Conservation (phyloP, 768 basidiomycete genomes). For the Cantharellus anzutake region DNA sequence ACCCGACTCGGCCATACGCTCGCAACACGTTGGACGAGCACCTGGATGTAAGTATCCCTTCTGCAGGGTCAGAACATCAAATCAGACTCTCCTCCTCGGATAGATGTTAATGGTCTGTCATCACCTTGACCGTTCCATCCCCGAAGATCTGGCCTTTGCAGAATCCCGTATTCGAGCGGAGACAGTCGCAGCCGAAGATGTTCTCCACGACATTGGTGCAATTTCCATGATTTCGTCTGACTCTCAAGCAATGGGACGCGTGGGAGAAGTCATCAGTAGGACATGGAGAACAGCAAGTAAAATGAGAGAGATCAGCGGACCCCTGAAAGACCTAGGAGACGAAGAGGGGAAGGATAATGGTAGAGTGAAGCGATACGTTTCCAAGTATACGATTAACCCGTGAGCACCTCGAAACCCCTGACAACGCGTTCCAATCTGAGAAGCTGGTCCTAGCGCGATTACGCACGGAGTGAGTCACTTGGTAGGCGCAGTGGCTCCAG, state of each 20-base stretch:
- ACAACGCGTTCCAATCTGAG: not conserved
- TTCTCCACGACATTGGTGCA: slow-evolving; percentile 79
- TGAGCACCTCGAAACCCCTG: slow-evolving; percentile 22
- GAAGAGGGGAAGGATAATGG: slow-evolving; percentile 54
- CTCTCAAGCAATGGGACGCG: slow-evolving; percentile 95
- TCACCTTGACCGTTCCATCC: slow-evolving; percentile 78
- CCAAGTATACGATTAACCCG: slow-evolving; percentile 98
- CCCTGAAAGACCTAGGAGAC: slow-evolving; percentile 54
- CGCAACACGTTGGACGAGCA: slow-evolving; percentile 91
- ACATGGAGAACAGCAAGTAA: slow-evolving; percentile 98
- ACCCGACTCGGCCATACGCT: slow-evolving; percentile 85
- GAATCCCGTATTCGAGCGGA: slow-evolving; percentile 94
- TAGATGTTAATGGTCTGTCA: slow-evolving; percentile 99
- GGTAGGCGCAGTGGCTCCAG: slow-evolving; percentile 66
- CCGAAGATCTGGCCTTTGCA: slow-evolving; percentile 89
- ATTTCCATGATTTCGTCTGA: slow-evolving; percentile 96
- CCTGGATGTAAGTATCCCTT: slow-evolving; percentile 49
- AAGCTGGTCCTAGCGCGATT: slow-evolving; percentile 42
- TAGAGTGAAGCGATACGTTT: slow-evolving; percentile 83
- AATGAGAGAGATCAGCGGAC: slow-evolving; percentile 64
- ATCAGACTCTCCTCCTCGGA: not conserved
- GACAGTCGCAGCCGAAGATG: slow-evolving; percentile 94
- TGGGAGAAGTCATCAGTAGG: slow-evolving; percentile 80
- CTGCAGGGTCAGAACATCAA: not conserved
- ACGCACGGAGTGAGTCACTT: slow-evolving; percentile 81